These are phyloP conservation scores for Trichoderma arundinaceum DNA, from an alignment of 2,329 filamentous ascomycete species.

Conservation along the genomic window DNA sequence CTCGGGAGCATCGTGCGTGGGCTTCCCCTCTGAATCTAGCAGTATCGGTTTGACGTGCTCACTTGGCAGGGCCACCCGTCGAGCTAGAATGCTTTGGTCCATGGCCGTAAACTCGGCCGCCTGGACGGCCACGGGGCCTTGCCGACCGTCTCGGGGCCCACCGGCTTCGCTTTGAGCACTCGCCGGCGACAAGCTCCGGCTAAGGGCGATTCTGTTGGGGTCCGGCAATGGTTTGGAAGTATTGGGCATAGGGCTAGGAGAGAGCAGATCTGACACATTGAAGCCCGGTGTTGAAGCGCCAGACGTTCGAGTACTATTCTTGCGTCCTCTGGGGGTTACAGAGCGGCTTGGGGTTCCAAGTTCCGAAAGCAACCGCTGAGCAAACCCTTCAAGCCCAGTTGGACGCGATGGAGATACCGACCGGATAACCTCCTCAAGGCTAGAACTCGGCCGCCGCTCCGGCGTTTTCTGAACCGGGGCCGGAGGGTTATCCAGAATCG, in stretches of 20 bases:
- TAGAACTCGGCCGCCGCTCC: conserved; percentile 43
- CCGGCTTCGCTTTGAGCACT: conserved; percentile 41
- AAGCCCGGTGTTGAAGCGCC: conserved; percentile 42
- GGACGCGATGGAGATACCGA: conserved; percentile 59
- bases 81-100: conserved; percentile 65
- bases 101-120: conserved; percentile 66
- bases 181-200: conserved; percentile 51
- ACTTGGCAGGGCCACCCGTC: conserved; percentile 57
- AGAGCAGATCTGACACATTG: conserved; percentile 37
- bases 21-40: conserved; percentile 50
- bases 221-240: conserved; percentile 52
- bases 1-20: conserved; percentile 37
- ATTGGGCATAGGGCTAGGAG: conserved; percentile 43
- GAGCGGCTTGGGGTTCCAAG: conserved; percentile 58
- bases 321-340: conserved; percentile 56
- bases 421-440: conserved; percentile 52
- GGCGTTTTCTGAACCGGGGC: conserved; percentile 42
- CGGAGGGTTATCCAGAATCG: conserved; percentile 48
- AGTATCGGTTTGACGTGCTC: conserved; percentile 54
- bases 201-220: conserved; percentile 38
- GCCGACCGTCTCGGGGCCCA: conserved; percentile 42
- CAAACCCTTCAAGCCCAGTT: conserved; percentile 64
- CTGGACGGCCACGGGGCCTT: conserved; percentile 53
- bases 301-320: conserved; percentile 48
- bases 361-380: conserved; percentile 67